Conservation (phyloP, 148 eudicot genomes). For the Silene uniflora region DNA sequence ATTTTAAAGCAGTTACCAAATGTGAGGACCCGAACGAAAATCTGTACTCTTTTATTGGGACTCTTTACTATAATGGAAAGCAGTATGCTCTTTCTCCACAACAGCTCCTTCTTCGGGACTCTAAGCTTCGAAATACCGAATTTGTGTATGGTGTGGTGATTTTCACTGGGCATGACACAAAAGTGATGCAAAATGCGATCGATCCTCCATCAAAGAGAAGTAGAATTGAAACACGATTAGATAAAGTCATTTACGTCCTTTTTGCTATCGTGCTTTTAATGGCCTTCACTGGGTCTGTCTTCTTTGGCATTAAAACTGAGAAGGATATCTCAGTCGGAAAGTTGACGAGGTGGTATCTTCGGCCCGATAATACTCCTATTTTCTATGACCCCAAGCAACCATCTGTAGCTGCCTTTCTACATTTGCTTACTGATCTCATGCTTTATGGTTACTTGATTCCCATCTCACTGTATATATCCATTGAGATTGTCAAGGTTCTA, state of each 20-base stretch:
- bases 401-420: constrained; percentile 39
- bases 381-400: constrained; percentile 39
- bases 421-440: constrained; percentile 46
- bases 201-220: constrained; percentile 51
- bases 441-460: constrained; percentile 49
- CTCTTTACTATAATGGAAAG: constrained; percentile 30
- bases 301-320: constrained; percentile 41
- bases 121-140: constrained; percentile 51
- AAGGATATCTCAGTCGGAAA: constrained; percentile 30
- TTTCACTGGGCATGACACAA: constrained; percentile 50
- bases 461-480: constrained; percentile 46
- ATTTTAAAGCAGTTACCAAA: constrained; percentile 41
- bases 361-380: constrained; percentile 34
- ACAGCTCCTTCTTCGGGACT: constrained; percentile 46
- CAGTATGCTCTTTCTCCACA: constrained; percentile 44
- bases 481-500: constrained; percentile 46
- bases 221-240: constrained; percentile 43
- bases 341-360: constrained; percentile 45
- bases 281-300: constrained; percentile 37
- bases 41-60: constrained; percentile 44
- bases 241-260: constrained; percentile 41
- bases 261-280: constrained; percentile 34
- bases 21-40: constrained; percentile 53
- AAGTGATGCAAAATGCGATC: constrained; percentile 49
- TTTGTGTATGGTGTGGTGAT: constrained; percentile 38